A percentile compares a stretch with the other conserved stretches of the same genome.
Conservation (phyloP, 768 basidiomycete genomes). For the Amanita pallidorosea region DNA sequence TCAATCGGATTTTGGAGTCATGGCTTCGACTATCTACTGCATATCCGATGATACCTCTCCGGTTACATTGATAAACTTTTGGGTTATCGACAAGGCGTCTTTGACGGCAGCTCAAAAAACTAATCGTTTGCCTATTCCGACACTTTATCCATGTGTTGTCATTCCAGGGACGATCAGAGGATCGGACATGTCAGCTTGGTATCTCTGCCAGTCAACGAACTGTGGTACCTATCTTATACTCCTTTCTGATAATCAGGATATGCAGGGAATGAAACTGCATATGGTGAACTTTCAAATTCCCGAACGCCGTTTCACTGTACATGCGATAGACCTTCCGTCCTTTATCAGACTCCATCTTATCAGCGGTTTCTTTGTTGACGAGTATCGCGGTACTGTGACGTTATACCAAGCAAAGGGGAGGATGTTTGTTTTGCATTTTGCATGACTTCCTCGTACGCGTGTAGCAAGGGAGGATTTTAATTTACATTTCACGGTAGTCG, state of each 20-base stretch:
- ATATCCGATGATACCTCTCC: background rate
- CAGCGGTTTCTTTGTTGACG: conserved; percentile 16
- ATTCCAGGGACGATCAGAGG: background rate
- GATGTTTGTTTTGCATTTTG: conserved; percentile 14
- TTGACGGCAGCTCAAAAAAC: background rate
- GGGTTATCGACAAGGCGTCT: conserved; percentile 2
- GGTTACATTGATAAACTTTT: background rate
- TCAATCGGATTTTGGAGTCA: background rate
- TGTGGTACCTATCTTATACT: background rate
- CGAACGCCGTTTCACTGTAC: conserved; percentile 4
- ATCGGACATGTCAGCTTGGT: background rate
- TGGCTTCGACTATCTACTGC: conserved; percentile 1
- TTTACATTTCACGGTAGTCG: background rate
- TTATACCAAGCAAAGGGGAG: conserved; percentile 11
- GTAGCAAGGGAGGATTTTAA: background rate
- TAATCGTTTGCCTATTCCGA: background rate
- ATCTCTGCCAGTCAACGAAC: conserved; percentile 1
- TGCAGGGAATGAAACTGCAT: background rate
- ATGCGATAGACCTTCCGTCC: conserved; percentile 12
- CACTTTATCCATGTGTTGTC: background rate
- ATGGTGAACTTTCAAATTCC: conserved; percentile 2
- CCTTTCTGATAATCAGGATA: background rate
- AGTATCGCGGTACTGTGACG: conserved; percentile 15
- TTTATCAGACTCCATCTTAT: conserved; percentile 10
- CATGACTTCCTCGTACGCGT: too few relatives aligned